Evolutionary conservation across 2,329 filamentous ascomycete genomes (phyloP).

Genomic region (Cercospora janseana): DNA sequence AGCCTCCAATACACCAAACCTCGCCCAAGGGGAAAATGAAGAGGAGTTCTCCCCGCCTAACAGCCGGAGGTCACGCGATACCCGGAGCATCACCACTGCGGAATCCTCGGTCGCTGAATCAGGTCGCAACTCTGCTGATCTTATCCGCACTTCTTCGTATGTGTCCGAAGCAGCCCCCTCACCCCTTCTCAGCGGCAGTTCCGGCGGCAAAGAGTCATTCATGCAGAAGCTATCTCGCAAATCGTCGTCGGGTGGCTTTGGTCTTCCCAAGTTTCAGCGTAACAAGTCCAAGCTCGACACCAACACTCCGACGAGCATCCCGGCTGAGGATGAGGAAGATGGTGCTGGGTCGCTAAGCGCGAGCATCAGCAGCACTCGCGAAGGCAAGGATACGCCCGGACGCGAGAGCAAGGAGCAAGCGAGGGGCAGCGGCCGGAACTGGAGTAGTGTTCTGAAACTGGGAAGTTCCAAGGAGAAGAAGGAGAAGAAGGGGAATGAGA

Average conservation of each 20-base stretch:
- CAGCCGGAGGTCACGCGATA: conserved; percentile 45
- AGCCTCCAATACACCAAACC: conserved; percentile 22
- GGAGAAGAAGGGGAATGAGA: conserved; percentile 39
- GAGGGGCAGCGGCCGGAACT: conserved; percentile 41
- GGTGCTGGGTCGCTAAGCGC: conserved; percentile 33
- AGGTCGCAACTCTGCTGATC: conserved; percentile 31
- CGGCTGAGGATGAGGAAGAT: conserved; percentile 39
- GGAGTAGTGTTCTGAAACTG: conserved; percentile 47
- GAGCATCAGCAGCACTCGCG: conserved; percentile 38
- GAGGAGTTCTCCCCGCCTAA: conserved; percentile 35
- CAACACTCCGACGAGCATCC: conserved; percentile 27
- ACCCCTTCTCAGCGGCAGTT: conserved; percentile 35
- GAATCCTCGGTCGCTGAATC: conserved; percentile 36
- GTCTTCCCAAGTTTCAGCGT: conserved; percentile 38
- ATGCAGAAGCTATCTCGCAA: conserved; percentile 53
- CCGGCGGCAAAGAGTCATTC: conserved; percentile 46
- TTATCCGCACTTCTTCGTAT: conserved; percentile 35
- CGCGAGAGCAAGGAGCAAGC: conserved; percentile 41
- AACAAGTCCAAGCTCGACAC: conserved; percentile 40
- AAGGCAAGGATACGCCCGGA: conserved; percentile 13
- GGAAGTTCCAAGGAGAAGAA: conserved; percentile 32
- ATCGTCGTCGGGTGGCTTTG: conserved; percentile 47
- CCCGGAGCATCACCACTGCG: conserved; percentile 38
- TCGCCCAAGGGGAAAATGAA: conserved; percentile 33
- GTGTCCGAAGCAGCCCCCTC: conserved; percentile 43